These are phyloP conservation scores for Smallanthus sonchifolius DNA, from an alignment of 129 eudicot genomes.

Conservation along the genomic window DNA sequence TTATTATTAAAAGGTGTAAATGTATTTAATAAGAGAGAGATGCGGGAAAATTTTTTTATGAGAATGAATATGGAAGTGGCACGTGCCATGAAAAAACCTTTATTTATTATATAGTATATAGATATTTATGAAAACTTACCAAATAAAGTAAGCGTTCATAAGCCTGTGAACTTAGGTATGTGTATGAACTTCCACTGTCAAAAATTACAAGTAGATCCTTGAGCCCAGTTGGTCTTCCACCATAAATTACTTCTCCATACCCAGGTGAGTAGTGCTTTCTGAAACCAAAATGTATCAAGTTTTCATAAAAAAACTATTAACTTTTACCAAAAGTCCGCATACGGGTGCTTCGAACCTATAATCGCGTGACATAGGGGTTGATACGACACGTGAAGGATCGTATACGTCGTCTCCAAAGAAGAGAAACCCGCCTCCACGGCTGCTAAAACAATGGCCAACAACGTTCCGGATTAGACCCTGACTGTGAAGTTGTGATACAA, in stretches of 20 bases:
- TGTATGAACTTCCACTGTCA: slow-evolving; percentile 98
- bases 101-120: too few species aligned
- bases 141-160: slow-evolving; percentile 52
- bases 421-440: slow-evolving; percentile 72
- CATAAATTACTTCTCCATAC: slow-evolving; percentile 60
- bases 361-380: slow-evolving; percentile 78
- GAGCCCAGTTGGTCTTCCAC: slow-evolving; percentile 65
- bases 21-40: too few species aligned
- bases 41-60: too few species aligned
- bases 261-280: slow-evolving; percentile 91
- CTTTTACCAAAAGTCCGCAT: not conserved
- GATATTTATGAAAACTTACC: slow-evolving; percentile 35
- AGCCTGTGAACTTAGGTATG: slow-evolving; percentile 61
- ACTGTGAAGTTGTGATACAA: slow-evolving; percentile 63
- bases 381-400: slow-evolving; percentile 54
- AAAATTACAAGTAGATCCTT: slow-evolving; percentile 65
- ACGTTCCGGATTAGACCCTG: slow-evolving; percentile 65
- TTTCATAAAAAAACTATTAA: not conserved
- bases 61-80: too few species aligned
- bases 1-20: too few species aligned
- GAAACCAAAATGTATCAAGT: slow-evolving; percentile 14
- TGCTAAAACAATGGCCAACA: slow-evolving; percentile 79
- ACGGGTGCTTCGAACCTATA: slow-evolving; percentile 38
- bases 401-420: slow-evolving; percentile 76
- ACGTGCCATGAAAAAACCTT: too few species aligned